These are phyloP conservation scores for Neonectria hederae DNA, from an alignment of 2,329 filamentous ascomycete genomes.

Conservation along the genomic window DNA sequence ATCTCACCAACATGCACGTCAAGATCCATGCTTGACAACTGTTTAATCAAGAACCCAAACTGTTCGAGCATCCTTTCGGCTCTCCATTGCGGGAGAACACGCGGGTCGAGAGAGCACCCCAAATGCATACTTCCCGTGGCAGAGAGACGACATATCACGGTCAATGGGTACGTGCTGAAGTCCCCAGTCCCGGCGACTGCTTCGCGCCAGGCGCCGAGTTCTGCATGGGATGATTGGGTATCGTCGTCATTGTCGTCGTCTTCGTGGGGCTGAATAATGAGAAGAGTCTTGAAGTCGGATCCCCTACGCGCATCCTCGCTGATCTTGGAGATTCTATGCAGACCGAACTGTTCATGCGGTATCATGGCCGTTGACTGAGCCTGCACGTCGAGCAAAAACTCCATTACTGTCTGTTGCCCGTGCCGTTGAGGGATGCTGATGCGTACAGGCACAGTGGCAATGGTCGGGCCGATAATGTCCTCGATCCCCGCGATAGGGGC, in stretches of 20 bases:
- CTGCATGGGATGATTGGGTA: background rate
- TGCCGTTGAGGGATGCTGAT: slow-evolving; percentile 22
- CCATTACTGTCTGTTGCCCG: background rate
- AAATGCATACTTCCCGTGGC: slow-evolving; percentile 5
- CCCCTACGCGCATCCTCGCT: background rate
- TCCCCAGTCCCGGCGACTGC: background rate
- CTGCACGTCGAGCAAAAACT: slow-evolving; percentile 53
- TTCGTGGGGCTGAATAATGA: slow-evolving; percentile 24
- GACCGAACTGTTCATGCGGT: slow-evolving; percentile 25
- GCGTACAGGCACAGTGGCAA: slow-evolving; percentile 41
- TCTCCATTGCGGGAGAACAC: slow-evolving; percentile 15
- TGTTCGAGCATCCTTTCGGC: slow-evolving; percentile 11
- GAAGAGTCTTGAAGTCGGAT: slow-evolving; percentile 19
- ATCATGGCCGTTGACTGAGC: slow-evolving; percentile 25
- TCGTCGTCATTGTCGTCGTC: slow-evolving; percentile 5
- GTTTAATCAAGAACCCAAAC: slow-evolving; percentile 2
- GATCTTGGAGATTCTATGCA: slow-evolving; percentile 23
- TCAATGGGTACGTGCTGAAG: slow-evolving; percentile 18
- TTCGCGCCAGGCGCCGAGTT: slow-evolving; percentile 9
- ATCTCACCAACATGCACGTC: background rate
- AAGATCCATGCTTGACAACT: slow-evolving; percentile 6
- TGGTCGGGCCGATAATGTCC: slow-evolving; percentile 38
- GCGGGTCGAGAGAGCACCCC: slow-evolving; percentile 15
- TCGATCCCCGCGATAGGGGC: slow-evolving; percentile 38
- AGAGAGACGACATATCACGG: slow-evolving; percentile 12